These are phyloP conservation scores for Myriosclerotinia duriaeana DNA, from an alignment of 2,329 filamentous ascomycete genomes.

Conservation along the genomic window DNA sequence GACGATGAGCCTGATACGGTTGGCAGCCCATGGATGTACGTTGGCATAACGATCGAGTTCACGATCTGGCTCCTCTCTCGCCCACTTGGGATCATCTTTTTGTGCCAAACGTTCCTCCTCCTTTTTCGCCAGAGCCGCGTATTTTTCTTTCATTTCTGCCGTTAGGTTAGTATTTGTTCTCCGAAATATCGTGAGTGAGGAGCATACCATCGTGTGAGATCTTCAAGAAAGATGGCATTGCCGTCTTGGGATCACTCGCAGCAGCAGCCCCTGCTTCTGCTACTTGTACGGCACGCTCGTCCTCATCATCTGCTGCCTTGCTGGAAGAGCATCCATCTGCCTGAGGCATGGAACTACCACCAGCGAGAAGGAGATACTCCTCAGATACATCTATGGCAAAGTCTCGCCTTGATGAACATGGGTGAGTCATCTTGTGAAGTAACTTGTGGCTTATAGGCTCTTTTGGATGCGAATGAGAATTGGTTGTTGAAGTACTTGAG, in stretches of 20 bases:
- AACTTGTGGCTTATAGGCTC: background rate
- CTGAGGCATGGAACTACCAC: conserved; percentile 18
- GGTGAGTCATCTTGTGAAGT: conserved; percentile 14
- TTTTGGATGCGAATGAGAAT: conserved; percentile 13
- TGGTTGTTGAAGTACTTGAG: conserved; percentile 10
- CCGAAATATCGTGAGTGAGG: conserved; percentile 13
- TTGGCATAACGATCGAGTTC: conserved; percentile 82
- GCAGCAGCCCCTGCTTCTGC: conserved; percentile 15
- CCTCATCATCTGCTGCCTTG: conserved; percentile 20
- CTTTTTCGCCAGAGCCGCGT: conserved; percentile 61
- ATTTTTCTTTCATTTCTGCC: conserved; percentile 58
- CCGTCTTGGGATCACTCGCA: conserved; percentile 11
- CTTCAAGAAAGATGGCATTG: conserved; percentile 54
- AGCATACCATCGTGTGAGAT: conserved; percentile 50
- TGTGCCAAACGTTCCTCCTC: conserved; percentile 43
- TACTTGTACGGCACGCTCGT: conserved; percentile 6
- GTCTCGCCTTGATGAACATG: conserved; percentile 4
- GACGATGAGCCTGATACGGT: conserved; percentile 78
- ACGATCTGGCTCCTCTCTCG: conserved; percentile 57
- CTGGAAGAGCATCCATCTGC: conserved; percentile 23
- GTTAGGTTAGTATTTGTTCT: conserved; percentile 25
- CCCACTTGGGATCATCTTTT: conserved; percentile 49
- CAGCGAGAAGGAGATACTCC: background rate
- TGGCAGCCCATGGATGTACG: conserved; percentile 85
- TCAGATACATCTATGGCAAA: background rate